Conservation (phyloP, 1,284 basidiomycete species). For the Cyathus pygmaeus region DNA sequence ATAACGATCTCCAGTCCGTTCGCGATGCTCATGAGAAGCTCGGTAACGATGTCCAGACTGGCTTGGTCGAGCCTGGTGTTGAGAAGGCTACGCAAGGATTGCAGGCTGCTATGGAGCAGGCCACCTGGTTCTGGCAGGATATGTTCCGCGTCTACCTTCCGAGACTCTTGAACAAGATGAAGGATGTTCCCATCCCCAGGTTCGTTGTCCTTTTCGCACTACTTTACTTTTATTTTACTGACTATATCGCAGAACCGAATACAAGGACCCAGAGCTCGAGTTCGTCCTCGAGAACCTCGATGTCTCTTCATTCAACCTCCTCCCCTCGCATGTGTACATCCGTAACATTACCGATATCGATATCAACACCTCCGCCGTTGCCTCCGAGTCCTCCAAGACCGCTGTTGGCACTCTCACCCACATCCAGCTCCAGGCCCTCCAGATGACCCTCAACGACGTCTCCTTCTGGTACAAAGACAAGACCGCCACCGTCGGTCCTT, state of each 20-base stretch:
- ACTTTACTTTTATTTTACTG: neutral
- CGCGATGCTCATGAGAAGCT: constrained; percentile 59
- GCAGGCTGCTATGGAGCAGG: constrained; percentile 63
- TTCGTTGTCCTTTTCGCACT: constrained; percentile 32
- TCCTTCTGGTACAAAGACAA: constrained; percentile 80
- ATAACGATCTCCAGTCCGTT: constrained; percentile 57
- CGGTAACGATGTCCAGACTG: constrained; percentile 56
- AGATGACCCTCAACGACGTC: constrained; percentile 67
- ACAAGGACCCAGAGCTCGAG: constrained; percentile 69
- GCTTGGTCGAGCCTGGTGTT: constrained; percentile 47
- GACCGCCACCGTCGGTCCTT: constrained; percentile 57
- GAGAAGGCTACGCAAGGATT: constrained; percentile 50
- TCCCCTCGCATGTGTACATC: constrained; percentile 76
- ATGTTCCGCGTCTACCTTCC: constrained; percentile 73
- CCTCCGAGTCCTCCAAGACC: constrained; percentile 54
- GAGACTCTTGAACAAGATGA: constrained; percentile 55
- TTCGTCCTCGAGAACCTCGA: constrained; percentile 79
- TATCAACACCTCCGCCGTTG: constrained; percentile 62
- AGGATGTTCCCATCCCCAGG: constrained; percentile 73
- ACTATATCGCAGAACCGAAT: constrained; percentile 63
- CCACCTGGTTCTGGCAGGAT: constrained; percentile 79
- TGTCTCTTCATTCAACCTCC: constrained; percentile 67
- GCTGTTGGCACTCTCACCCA: constrained; percentile 70
- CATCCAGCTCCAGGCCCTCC: constrained; percentile 68
- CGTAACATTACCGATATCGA: constrained; percentile 79